These are phyloP conservation scores for Nakazawaea ambrosiae DNA, from an alignment of 805 yeast species.

Conservation along the genomic window DNA sequence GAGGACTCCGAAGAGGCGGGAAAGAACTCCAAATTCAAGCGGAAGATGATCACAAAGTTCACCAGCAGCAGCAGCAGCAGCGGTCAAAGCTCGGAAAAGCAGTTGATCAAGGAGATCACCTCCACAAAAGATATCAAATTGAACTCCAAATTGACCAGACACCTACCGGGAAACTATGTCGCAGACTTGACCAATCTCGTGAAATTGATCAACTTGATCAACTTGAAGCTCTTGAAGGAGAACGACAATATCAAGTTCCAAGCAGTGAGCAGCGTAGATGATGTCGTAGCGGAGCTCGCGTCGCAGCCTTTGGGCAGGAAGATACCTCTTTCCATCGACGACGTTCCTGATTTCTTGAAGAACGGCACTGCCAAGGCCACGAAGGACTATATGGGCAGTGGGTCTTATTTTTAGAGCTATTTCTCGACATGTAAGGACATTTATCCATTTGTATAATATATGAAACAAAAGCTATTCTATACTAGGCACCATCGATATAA, in stretches of 20 bases:
- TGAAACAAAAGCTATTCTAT: too few species aligned
- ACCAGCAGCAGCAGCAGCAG: background rate
- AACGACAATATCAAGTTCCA: slow-evolving; percentile 10
- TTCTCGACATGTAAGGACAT: too few species aligned
- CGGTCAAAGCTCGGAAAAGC: too few species aligned
- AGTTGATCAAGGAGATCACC: slow-evolving; percentile 5
- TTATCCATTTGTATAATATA: background rate
- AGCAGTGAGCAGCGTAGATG: background rate
- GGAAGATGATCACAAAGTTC: background rate
- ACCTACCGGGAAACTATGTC: background rate
- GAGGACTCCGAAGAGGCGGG: slow-evolving; percentile 1
- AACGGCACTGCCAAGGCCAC: background rate
- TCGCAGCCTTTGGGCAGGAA: slow-evolving; percentile 8
- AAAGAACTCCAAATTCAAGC: background rate
- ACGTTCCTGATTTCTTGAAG: slow-evolving; percentile 3
- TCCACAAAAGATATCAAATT: slow-evolving; percentile 7
- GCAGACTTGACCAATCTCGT: slow-evolving; percentile 6
- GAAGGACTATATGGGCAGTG: slow-evolving; percentile 7
- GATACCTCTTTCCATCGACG: slow-evolving; percentile 8
- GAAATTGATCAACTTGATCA: slow-evolving; percentile 6
- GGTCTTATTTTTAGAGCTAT: slow-evolving; percentile 7
- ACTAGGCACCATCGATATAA: background rate
- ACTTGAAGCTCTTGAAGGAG: slow-evolving; percentile 10
- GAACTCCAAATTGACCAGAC: slow-evolving; percentile 1
- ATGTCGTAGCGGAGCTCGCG: background rate